Evolutionary conservation across 257 asterid species (phyloP).

Genomic region (Voacanga thouarsii): DNA sequence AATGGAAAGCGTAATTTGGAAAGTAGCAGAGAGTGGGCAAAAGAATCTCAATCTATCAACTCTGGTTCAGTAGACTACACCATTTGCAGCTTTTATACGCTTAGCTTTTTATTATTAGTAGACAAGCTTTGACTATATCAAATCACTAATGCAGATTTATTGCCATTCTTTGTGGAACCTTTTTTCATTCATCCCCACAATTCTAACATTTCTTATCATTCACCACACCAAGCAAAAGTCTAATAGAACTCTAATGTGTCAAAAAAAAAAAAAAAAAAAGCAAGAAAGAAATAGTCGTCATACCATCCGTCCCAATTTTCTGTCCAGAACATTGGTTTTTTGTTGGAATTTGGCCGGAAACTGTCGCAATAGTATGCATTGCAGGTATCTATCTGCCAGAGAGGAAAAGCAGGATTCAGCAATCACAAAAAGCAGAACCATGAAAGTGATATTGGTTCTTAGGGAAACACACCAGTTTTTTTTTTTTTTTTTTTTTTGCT

Average conservation of each 20-base stretch:
- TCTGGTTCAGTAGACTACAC: background rate
- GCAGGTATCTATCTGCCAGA: slow-evolving; percentile 81
- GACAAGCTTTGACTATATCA: background rate
- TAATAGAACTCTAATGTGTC: background rate
- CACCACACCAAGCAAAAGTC: background rate
- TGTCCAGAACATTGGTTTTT: slow-evolving; percentile 80
- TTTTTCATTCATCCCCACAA: background rate
- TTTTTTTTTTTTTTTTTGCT: background rate
- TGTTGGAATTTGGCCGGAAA: slow-evolving; percentile 75
- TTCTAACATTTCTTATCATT: background rate
- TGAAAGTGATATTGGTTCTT: background rate
- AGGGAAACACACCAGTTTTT: slow-evolving; percentile 8
- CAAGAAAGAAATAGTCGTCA: slow-evolving; percentile 8
- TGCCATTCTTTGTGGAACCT: no score
- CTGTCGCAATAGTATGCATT: slow-evolving; percentile 91
- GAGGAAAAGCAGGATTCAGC: slow-evolving; percentile 17
- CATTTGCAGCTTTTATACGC: background rate
- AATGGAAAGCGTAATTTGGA: background rate
- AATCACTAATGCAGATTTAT: background rate
- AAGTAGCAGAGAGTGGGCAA: background rate
- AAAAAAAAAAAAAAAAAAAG: no score
- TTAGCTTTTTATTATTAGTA: background rate
- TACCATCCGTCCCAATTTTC: slow-evolving; percentile 99
- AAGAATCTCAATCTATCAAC: background rate
- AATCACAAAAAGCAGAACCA: background rate